A percentile compares a stretch with the other conserved stretches of the same genome.
These are phyloP conservation scores for Thraustotheca clavata DNA, from an alignment of 352 stramenopile genomes.

Conservation along the genomic window DNA sequence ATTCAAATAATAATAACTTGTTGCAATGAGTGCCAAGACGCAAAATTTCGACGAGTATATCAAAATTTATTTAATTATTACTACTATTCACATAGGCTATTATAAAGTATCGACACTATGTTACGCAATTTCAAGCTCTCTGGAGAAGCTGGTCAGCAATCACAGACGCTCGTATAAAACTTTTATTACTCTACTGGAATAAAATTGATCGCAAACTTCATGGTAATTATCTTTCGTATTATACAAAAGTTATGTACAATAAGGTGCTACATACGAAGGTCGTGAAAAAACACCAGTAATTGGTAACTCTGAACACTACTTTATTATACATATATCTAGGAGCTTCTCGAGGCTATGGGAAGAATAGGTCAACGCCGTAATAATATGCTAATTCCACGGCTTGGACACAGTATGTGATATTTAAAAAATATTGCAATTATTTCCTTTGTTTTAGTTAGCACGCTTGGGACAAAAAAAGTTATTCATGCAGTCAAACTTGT, in stretches of 20 bases:
- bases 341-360: background rate
- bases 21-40: constrained; percentile 73
- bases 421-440: background rate
- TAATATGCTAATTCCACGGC: background rate
- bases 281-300: constrained; percentile 23
- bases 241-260: background rate
- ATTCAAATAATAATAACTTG: constrained; percentile 56
- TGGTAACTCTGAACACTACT: background rate
- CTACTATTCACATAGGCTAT: constrained; percentile 25
- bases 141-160: constrained; percentile 62
- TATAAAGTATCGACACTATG: constrained; percentile 60
- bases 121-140: constrained; percentile 65
- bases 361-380: background rate
- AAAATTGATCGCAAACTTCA: constrained; percentile 47
- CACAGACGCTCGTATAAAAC: constrained; percentile 59
- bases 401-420: background rate
- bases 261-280: constrained; percentile 17
- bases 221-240: background rate
- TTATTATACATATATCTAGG: background rate
- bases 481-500: background rate
- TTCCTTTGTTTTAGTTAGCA: background rate
- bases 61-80: background rate
- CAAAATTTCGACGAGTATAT: constrained; percentile 62
- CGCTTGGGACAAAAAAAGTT: background rate
- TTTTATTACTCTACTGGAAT: constrained; percentile 55